Evolutionary conservation across 495 filamentous ascomycete species (phyloP), one percentile per base, ranked within the genome.

Genomic region (Aspergillus sclerotioniger): DNA sequence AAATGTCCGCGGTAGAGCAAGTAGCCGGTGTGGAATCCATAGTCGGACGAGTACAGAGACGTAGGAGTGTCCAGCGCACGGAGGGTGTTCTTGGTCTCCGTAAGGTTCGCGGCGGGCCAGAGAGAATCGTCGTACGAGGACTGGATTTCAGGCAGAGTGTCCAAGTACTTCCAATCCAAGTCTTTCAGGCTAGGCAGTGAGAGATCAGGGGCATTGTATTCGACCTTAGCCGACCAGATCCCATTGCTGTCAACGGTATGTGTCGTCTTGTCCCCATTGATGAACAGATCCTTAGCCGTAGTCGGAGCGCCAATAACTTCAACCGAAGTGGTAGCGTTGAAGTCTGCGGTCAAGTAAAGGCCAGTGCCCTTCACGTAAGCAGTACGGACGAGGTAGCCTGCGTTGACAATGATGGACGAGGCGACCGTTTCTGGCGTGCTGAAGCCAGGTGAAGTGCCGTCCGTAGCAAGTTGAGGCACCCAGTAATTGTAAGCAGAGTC

Each of bases 401-500:
- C 90, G 56, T 87, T 81, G 57, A 91, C 76, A 54, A 92, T 88
- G 3, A 90, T 71, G 0, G 82, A 79, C 0, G 74, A 74, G 16
- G 72, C 73, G 45, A 74, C 70, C 3, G 61, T 65, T 39, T 76
- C 67, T 61, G 71, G 51, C n/a, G 67, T 75, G 47, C 67, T 72
- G 47, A 67, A 80, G 4, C 69, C 71, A 19, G 75, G 69, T 16
- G 58, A 61, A 13, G 47, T 69, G n/a, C 61, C 70, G n/a, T 39
- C 59, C 52, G 58, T 61, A 1, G 70, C 70, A 10, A 85, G 65
- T 57, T 88, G 75, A 2, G 85, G 80, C 12, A 82, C 79, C 88
- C 87, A 91, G 77, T 87, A 90, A 62, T 88, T 84, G 71, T 90
- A 90, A 0, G 86, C 87, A n/a, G 80, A 73, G 68, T 88, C 86